phyloP scores from a whole-genome alignment of 306 rosid species.

The Inga oerstediana region DNA sequence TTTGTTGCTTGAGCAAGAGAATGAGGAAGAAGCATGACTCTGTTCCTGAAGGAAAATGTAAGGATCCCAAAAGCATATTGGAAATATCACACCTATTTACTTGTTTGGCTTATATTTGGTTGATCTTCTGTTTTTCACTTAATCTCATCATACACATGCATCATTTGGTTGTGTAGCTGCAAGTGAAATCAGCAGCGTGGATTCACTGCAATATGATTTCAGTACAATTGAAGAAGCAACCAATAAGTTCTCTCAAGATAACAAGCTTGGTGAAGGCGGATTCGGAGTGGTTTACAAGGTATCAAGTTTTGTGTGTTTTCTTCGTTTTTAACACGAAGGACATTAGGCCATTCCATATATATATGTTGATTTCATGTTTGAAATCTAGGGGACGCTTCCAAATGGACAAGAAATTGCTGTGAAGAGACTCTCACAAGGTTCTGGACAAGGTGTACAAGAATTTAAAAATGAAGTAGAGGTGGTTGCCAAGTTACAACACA shows the following conservation, averaged over 20 bases:
- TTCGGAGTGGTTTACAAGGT: slow-evolving; percentile 65
- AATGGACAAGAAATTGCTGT: background rate
- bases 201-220: slow-evolving; percentile 52
- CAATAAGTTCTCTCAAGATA: slow-evolving; percentile 45
- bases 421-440: slow-evolving; percentile 5
- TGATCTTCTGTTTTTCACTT: background rate
- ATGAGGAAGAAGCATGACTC: slow-evolving; percentile 18
- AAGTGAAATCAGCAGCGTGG: background rate
- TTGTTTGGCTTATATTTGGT: background rate
- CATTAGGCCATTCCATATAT: background rate
- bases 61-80: background rate
- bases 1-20: slow-evolving; percentile 31
- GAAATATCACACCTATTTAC: background rate
- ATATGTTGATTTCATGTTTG: background rate
- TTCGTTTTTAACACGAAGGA: background rate
- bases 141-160: background rate
- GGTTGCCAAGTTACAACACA: slow-evolving; percentile 61
- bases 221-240: slow-evolving; percentile 48
- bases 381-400: slow-evolving; percentile 50
- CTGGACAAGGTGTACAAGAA: slow-evolving; percentile 55
- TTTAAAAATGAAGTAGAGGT: slow-evolving; percentile 59
- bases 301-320: background rate
- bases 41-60: slow-evolving; percentile 34
- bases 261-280: slow-evolving; percentile 62
- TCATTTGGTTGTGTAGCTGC: slow-evolving; percentile 25